These are phyloP conservation scores for Pseudogymnoascus sp. DNA, from an alignment of 2,329 filamentous ascomycete genomes.

Conservation along the genomic window DNA sequence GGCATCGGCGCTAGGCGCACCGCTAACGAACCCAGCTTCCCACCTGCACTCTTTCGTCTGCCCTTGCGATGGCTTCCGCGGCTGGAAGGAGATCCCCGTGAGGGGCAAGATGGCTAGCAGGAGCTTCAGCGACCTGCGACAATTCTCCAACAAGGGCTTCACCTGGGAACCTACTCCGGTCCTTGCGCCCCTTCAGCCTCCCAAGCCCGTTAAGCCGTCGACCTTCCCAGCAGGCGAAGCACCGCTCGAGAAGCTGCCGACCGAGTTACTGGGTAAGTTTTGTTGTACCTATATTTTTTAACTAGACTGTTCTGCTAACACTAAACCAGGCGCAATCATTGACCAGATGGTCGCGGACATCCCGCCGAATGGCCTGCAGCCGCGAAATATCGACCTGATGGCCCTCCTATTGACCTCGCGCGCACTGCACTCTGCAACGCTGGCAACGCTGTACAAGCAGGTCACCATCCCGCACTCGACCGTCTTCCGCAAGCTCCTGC, in stretches of 20 bases:
- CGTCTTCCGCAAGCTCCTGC: conserved; percentile 75
- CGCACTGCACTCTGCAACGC: conserved; percentile 63
- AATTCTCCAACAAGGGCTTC: conserved; percentile 46
- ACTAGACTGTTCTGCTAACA: conserved; percentile 18
- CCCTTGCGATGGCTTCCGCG: conserved; percentile 50
- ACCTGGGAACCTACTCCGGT: conserved; percentile 30
- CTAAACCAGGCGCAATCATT: conserved; percentile 58
- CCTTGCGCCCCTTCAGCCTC: conserved; percentile 18
- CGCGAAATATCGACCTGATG: conserved; percentile 72
- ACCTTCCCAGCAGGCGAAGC: conserved; percentile 39
- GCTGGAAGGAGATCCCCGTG: conserved; percentile 57
- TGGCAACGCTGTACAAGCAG: conserved; percentile 68
- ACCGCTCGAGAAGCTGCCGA: conserved; percentile 59
- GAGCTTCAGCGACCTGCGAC: conserved; percentile 54
- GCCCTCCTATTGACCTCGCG: conserved; percentile 70
- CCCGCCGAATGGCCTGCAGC: conserved; percentile 65
- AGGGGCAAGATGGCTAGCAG: conserved; percentile 52
- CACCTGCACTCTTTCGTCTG: conserved; percentile 52
- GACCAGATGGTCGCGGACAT: conserved; percentile 67
- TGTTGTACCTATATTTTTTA: conserved; percentile 16
- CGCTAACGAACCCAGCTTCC: conserved; percentile 41
- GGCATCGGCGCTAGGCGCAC: conserved; percentile 11
- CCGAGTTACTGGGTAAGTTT: conserved; percentile 62
- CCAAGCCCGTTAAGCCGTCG: conserved; percentile 27
- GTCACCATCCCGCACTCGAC: conserved; percentile 77